Base-by-base conservation (phyloP, 129 eudicot species). In the Deinandra increscens region DNA sequence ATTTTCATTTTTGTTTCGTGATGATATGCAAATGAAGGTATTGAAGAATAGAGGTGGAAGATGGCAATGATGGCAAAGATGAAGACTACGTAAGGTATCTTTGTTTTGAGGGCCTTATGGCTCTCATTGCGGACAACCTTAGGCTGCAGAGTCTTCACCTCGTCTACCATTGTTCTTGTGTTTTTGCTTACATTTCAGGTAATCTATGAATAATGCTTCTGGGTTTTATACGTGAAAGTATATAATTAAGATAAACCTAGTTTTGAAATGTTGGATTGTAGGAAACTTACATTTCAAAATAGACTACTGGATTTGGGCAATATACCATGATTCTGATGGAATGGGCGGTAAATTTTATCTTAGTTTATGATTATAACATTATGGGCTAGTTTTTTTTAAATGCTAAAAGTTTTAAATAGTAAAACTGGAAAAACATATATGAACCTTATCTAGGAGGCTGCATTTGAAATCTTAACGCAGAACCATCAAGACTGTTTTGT, bases 131-230 rank as follows among this genome's bases (percentile, higher is more conserved):
- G n/a, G n/a, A n/a, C n/a, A n/a, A n/a, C n/a, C n/a, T 58, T 97
- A 97, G 55, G 97, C 99, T 66, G 93, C 97, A 55, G 87, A 81
- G 74, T 78, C 88, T 83, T 94, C 99, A 54, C 72, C 89, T 29
- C 64, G 72, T 80, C 71, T 89, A 66, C 97, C 86, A 77, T 67
- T 64, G 71, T 94, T 74, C 97, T 94, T 13, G 94, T 85, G 65
- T 70, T 85, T 46, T 64, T 94, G 60, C 82, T 89, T 55, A 97
- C 97, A 19, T 84, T 87, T 81, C 97, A 94, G 46, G 97, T 87
- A 72, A 70, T 82, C 44, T 29, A 56, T 46, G 54, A 73, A 33
- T 41, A 15, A 17, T 64, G 48, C 36, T 12, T 23, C 34, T 63
- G 50, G 33, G 46, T 58, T 20, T 19, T 55, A 43, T 59, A 63